These are phyloP conservation scores for Carex cristatella DNA, from an alignment of 176 grass and related monocot genomes.

Conservation along the genomic window DNA sequence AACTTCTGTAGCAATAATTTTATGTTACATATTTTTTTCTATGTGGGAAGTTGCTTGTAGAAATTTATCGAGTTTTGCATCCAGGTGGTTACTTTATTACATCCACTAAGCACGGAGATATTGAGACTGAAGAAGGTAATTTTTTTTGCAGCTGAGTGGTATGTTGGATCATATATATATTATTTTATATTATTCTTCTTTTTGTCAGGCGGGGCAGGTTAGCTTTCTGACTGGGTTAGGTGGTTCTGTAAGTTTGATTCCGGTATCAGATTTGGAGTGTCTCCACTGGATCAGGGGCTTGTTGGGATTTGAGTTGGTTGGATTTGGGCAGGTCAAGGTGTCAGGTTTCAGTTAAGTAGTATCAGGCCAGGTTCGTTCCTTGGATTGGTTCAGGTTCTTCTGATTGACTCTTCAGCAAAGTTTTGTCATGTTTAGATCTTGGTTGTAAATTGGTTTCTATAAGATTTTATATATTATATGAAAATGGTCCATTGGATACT, in stretches of 20 bases:
- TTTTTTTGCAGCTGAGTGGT: background rate
- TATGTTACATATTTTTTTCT: slow-evolving; percentile 32
- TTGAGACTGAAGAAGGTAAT: slow-evolving; percentile 91
- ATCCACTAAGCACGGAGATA: slow-evolving; percentile 69
- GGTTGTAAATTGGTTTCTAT: background rate
- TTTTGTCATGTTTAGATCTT: background rate
- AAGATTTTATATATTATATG: background rate
- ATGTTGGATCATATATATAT: background rate
- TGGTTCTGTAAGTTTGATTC: background rate
- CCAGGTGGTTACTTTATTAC: slow-evolving; percentile 95
- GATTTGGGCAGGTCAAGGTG: background rate
- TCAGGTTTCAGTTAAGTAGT: background rate
- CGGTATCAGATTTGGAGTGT: background rate
- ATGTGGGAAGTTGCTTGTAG: slow-evolving; percentile 85
- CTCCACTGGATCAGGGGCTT: background rate
- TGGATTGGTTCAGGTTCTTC: background rate
- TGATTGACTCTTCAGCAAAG: background rate
- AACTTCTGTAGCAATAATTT: background rate
- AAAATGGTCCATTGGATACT: background rate
- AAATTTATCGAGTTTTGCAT: slow-evolving; percentile 89
- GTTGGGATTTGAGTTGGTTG: background rate
- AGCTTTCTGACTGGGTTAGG: background rate
- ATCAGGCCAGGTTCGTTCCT: background rate
- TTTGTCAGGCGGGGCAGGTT: background rate
- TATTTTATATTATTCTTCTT: background rate